Evolutionary conservation across 139 green algal genomes (phyloP), one percentile per base, ranked within the genome.

Genomic region (Micractinium sp.): DNA sequence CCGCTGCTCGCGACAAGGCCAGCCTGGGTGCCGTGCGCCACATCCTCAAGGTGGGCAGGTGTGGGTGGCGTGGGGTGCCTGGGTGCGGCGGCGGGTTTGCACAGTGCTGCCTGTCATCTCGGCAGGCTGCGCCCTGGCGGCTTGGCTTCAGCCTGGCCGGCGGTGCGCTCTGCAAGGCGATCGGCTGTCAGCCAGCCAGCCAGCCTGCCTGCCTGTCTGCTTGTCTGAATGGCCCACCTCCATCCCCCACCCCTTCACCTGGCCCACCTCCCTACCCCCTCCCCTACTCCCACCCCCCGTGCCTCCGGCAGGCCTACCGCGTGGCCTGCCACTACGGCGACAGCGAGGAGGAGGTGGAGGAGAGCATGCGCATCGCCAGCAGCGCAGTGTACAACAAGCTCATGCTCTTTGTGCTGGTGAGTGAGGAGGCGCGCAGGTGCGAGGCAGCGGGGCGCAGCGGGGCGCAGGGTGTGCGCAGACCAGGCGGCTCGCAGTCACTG

Each of bases 281-380:
- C 71, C 31, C 13, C 74, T 53, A 9, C n/a, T n/a, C 47, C 47
- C 47, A 56, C 47, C 47, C 38, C 16, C 22, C 35, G 12, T 85
- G 13, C 63, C 86, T 12, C 2, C 66, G 91, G 41, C 89, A 93
- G 83, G 96, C 96, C 0, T 99, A 97, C 90, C 92, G 98, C 47
- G 86, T 93, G 16, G 96, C 96, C 2, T 97, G 95, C 91, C 97
- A 99, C 90, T 97, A 98, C 90, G 96, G 97, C 14, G 97, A 98
- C 81, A 89, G 85, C 3, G 94, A 97, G 56, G 91, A 94, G 69
- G 79, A 94, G 80, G 89, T 92, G 88, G 85, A 92, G 29, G 89
- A 84, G 29, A 91, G 76, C 39, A 90, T 98, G 88, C 90, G 86
- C 76, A 95, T 98, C 56, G 93, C 92, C 60, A 95, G 91, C 90